Base-by-base conservation (phyloP, 805 yeast species). In the Saccharomyces kudriavzevii region DNA sequence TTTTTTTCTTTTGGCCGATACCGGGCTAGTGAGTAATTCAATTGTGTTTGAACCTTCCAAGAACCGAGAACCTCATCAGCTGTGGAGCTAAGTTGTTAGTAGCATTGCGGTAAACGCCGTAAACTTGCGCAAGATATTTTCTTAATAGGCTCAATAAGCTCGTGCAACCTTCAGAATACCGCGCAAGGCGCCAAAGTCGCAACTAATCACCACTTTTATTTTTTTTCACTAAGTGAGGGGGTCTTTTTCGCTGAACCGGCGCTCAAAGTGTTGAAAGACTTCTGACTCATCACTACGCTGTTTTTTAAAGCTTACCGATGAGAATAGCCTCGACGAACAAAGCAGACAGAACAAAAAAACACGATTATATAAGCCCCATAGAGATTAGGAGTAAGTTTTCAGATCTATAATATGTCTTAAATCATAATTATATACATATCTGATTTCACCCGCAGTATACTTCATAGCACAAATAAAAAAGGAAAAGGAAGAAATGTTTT, bases 401-500 rank as follows among this genome's bases (percentile, higher is more conserved):
- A 20, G 4, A 3, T 45, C n/a, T 45, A 25, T 9, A 9, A 45
- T 11, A 13, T 20, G 24, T 3, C 22, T 17, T 3, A 4, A 4
- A 40, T 14, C 22, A 22, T 10, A 20, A 45, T 22, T 9, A 22
- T 2, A 35, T 35, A 35, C 2, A 17, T 17, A 17, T 17, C 8
- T 35, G 11, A 17, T 35, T 24, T 17, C 5, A 35, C 43, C 24
- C 11, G 11, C n/a, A n/a, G n/a, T n/a, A n/a, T n/a, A n/a, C n/a
- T 25, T 8, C 17, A 14, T 1, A 17, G 5, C 11, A 35, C 17
- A 2, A 13, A 30, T 52, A 56, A 29, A 35, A 30, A 17, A 20
- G 30, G 8, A 50, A 24, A 29, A 30, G 30, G 17, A 29, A 20
- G 45, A 27, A 31, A 55, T 55, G 58, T 22, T 55, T 17, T 53